Conservation (phyloP, 495 filamentous ascomycete species). For the Xylaria grammica region DNA sequence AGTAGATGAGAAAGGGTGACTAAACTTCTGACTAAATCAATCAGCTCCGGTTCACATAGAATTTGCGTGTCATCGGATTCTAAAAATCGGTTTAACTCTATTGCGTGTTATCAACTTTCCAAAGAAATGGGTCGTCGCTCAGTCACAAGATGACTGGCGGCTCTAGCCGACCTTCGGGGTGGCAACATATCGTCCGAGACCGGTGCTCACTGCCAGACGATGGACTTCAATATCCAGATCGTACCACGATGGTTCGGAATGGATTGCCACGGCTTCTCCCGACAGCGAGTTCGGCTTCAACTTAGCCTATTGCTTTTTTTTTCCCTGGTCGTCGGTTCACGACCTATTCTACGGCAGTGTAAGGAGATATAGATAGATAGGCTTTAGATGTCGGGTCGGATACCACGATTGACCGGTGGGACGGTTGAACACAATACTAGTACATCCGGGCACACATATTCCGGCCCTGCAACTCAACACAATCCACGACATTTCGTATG, state of each 20-base stretch:
- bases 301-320: too few relatives aligned
- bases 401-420: not conserved
- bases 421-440: not conserved
- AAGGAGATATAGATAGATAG: too few relatives aligned
- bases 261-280: constrained; percentile 10
- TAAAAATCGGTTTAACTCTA: not conserved
- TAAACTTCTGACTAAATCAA: too few relatives aligned
- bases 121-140: not conserved
- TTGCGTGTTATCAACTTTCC: not conserved
- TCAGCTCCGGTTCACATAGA: constrained; percentile 8
- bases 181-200: constrained; percentile 17
- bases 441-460: constrained; percentile 1
- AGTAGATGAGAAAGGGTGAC: not conserved
- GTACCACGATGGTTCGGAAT: constrained; percentile 7
- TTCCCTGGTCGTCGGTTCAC: too few relatives aligned
- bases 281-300: constrained; percentile 9
- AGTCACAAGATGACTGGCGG: constrained; percentile 6
- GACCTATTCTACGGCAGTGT: too few relatives aligned
- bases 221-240: constrained; percentile 7
- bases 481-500: too few relatives aligned
- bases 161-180: constrained; percentile 18
- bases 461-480: not conserved
- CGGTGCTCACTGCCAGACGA: not conserved
- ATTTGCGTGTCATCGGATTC: constrained; percentile 1
- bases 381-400: not conserved